Evolutionary conservation across 345 rosid species (phyloP).

Genomic region (Salix viminalis): DNA sequence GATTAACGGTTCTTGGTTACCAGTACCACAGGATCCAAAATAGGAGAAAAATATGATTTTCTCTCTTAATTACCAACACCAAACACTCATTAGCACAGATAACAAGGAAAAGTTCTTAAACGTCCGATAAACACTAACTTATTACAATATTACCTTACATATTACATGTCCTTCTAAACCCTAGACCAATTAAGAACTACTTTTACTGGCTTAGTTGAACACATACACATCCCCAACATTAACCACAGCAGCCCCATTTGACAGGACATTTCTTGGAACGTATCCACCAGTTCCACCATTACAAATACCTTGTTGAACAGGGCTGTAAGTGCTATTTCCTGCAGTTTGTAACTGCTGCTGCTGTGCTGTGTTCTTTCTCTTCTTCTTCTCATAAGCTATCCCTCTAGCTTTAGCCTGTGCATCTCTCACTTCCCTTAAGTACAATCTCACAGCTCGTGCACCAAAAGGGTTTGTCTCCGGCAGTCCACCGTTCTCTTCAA

Average conservation of each 20-base stretch:
- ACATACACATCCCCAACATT: slow-evolving; percentile 1
- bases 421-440: slow-evolving; percentile 84
- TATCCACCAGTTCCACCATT: background rate
- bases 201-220: background rate
- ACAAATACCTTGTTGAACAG: background rate
- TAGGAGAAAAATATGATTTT: background rate
- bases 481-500: slow-evolving; percentile 86
- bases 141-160: background rate
- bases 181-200: background rate
- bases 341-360: slow-evolving; percentile 13
- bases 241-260: background rate
- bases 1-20: background rate
- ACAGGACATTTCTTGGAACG: background rate
- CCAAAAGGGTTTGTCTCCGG: slow-evolving; percentile 94
- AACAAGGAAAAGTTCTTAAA: background rate
- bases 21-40: background rate
- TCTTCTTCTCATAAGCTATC: slow-evolving; percentile 89
- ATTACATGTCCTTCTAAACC: background rate
- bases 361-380: slow-evolving; percentile 59
- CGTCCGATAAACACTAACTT: background rate
- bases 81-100: background rate
- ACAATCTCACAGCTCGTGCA: slow-evolving; percentile 88
- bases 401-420: slow-evolving; percentile 88
- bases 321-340: background rate
- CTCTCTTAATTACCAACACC: background rate